Evolutionary conservation across 176 grass and related monocot species (phyloP).

Genomic region (Cenchrus americanus): DNA sequence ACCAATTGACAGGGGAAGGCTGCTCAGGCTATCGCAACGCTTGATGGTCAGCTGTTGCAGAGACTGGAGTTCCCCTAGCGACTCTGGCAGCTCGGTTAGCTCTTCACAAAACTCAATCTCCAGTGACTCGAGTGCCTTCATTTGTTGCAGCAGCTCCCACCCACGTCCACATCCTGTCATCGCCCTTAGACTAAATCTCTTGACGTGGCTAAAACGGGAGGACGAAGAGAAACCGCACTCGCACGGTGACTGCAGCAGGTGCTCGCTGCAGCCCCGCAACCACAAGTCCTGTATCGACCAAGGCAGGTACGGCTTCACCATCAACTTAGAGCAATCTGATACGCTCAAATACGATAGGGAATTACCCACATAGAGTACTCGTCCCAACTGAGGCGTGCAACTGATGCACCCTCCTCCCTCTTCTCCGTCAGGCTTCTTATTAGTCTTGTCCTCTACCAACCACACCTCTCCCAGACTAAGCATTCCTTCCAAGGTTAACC

Average conservation of each 20-base stretch:
- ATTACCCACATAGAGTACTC: too few species aligned
- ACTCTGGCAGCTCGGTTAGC: neutral
- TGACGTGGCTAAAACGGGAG: too few species aligned
- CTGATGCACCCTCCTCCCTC: neutral
- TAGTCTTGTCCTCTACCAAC: too few species aligned
- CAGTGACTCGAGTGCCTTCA: neutral
- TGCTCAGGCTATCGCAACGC: neutral
- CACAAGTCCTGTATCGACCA: neutral
- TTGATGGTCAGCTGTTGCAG: neutral
- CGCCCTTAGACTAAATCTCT: too few species aligned
- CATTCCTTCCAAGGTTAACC: too few species aligned
- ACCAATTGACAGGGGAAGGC: neutral
- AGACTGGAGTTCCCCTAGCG: neutral
- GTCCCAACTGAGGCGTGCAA: fast-evolving
- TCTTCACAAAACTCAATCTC: neutral
- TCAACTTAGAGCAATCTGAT: neutral
- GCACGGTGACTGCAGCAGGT: neutral
- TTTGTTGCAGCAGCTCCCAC: neutral
- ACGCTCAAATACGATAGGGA: too few species aligned
- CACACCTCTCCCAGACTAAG: too few species aligned
- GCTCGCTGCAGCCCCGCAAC: too few species aligned
- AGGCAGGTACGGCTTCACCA: neutral
- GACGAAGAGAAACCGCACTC: too few species aligned
- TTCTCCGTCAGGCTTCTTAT: too few species aligned
- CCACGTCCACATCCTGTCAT: too few species aligned